These are phyloP conservation scores for Diplodia mutila DNA, from an alignment of 2,329 filamentous ascomycete genomes.

Conservation along the genomic window DNA sequence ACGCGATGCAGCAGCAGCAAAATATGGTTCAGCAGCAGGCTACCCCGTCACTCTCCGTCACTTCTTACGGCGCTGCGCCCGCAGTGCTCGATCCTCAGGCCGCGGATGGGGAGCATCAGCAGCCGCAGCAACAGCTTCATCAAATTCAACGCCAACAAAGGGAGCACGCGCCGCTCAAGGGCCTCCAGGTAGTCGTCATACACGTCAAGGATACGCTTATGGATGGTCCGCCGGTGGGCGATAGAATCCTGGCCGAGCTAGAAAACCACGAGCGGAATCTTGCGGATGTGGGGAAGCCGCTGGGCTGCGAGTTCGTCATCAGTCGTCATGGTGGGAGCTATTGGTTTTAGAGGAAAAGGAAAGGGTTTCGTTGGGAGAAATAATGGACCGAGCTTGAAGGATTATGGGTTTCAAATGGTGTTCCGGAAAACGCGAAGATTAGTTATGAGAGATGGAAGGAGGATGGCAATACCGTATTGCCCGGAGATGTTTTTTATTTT, in stretches of 20 bases:
- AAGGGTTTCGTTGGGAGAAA: not conserved
- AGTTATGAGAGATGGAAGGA: not conserved
- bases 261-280: slow-evolving; percentile 60
- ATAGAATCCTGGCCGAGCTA: slow-evolving; percentile 73
- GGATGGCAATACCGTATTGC: not conserved
- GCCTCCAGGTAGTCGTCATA: slow-evolving; percentile 82
- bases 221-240: slow-evolving; percentile 67
- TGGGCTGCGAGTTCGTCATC: slow-evolving; percentile 82
- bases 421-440: not conserved
- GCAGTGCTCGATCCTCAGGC: not conserved
- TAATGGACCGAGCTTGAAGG: not conserved
- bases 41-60: not conserved
- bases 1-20: not conserved
- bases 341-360: slow-evolving; percentile 45
- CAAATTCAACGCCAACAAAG: not conserved
- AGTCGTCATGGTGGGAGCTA: slow-evolving; percentile 66
- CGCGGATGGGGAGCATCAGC: not conserved
- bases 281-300: slow-evolving; percentile 53
- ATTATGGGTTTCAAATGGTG: not conserved
- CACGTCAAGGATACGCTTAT: slow-evolving; percentile 87
- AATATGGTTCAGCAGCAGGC: not conserved
- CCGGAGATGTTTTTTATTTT: not conserved
- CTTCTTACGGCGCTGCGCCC: not conserved
- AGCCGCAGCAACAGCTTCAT: not conserved
- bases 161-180: slow-evolving; percentile 60